Percentiles rank a stretch among this genome's conserved stretches.
Conservation (phyloP, 2,329 filamentous ascomycete genomes). For the Hypoxylon sp. region DNA sequence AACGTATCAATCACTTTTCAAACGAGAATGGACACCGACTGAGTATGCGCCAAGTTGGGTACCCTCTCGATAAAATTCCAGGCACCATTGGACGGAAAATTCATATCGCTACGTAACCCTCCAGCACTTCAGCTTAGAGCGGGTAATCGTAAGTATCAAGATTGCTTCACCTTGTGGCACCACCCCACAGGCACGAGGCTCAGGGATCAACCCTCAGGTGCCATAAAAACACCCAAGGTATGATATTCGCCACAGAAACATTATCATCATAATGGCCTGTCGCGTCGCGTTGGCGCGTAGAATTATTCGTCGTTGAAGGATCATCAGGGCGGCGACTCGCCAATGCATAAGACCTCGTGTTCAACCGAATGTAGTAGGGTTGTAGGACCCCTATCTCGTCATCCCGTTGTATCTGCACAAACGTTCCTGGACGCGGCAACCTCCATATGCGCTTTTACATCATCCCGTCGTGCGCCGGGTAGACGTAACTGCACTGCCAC, state of each 20-base stretch:
- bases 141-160: background rate
- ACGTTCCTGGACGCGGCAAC: conserved; percentile 36
- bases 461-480: conserved; percentile 40
- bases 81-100: background rate
- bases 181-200: conserved; percentile 5
- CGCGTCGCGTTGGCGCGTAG: conserved; percentile 21
- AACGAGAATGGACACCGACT: background rate
- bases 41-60: background rate
- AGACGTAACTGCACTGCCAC: conserved; percentile 44
- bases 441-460: conserved; percentile 42
- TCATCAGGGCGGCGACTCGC: conserved; percentile 35
- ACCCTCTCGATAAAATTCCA: background rate
- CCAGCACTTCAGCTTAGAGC: background rate
- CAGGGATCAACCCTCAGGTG: conserved; percentile 21
- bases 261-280: conserved; percentile 11
- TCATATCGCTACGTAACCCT: background rate
- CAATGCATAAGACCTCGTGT: conserved; percentile 45
- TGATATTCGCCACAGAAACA: conserved; percentile 15
- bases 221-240: background rate
- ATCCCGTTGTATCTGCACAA: conserved; percentile 32
- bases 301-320: conserved; percentile 16
- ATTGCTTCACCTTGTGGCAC: conserved; percentile 15
- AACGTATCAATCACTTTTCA: background rate
- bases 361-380: conserved; percentile 29
- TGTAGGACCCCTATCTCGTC: conserved; percentile 34